Percentiles rank a stretch among this genome's conserved stretches.
Conservation (phyloP, 169 alveolate species). For the Babesia ovata region DNA sequence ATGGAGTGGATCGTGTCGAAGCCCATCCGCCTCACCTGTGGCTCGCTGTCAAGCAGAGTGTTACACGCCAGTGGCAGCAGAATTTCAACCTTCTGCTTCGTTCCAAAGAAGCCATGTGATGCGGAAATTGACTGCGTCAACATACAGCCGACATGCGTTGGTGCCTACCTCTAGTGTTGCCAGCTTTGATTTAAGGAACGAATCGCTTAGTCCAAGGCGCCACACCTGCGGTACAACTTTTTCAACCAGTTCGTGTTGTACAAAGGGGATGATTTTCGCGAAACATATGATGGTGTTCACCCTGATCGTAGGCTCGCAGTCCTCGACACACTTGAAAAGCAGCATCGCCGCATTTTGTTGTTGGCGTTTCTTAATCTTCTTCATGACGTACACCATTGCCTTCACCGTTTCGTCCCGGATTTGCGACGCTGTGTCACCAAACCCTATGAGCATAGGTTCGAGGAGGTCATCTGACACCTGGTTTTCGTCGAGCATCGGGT, state of each 20-base stretch:
- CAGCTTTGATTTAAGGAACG: conserved; percentile 61
- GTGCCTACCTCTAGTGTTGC: conserved; percentile 66
- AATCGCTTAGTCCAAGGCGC: conserved; percentile 66
- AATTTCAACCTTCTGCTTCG: conserved; percentile 52
- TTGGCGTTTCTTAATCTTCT: conserved; percentile 66
- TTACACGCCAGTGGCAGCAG: conserved; percentile 70
- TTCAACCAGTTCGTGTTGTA: conserved; percentile 62
- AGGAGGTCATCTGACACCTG: conserved; percentile 59
- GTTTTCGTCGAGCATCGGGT: conserved; percentile 48
- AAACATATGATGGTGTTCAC: conserved; percentile 75
- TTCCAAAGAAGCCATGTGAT: conserved; percentile 67
- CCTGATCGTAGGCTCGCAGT: conserved; percentile 69
- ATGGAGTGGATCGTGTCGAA: conserved; percentile 68
- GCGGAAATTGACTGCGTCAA: conserved; percentile 66
- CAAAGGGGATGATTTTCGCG: conserved; percentile 73
- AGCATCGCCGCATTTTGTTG: conserved; percentile 43
- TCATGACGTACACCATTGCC: conserved; percentile 66
- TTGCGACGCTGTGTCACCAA: conserved; percentile 68
- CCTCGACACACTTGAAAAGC: conserved; percentile 68
- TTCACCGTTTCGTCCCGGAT: conserved; percentile 76
- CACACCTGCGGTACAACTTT: conserved; percentile 76
- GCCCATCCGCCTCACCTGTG: conserved; percentile 48
- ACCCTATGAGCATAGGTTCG: conserved; percentile 61
- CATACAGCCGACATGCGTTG: neutral
- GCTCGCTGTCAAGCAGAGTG: conserved; percentile 66